phyloP scores from a whole-genome alignment of 164 flowering plant genomes.

The Cinnamomum micranthum region DNA sequence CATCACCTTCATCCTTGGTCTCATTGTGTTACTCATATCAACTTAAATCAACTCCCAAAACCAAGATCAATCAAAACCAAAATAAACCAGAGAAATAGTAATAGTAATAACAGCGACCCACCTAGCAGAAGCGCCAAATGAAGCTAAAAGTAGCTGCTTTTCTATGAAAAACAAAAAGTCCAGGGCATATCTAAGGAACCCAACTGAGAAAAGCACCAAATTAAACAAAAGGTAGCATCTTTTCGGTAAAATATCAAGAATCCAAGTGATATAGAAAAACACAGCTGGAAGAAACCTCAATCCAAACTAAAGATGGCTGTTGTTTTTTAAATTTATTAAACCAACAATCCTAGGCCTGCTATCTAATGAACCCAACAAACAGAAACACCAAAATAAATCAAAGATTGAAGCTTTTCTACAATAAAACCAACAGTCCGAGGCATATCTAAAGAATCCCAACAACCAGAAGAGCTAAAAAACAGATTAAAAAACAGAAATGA shows the following conservation, averaged over 20 bases:
- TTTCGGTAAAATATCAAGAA: too few relatives aligned
- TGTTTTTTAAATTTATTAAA: background rate
- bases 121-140: too few relatives aligned
- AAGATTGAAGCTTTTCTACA: too few relatives aligned
- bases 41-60: background rate
- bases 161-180: too few relatives aligned
- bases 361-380: background rate
- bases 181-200: too few relatives aligned
- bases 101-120: too few relatives aligned
- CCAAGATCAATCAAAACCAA: background rate
- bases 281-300: too few relatives aligned
- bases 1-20: constrained; percentile 41
- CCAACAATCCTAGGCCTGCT: background rate
- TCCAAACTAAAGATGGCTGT: too few relatives aligned
- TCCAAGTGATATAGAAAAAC: too few relatives aligned
- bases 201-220: too few relatives aligned
- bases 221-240: too few relatives aligned
- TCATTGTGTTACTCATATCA: constrained; percentile 59
- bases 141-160: too few relatives aligned
- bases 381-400: background rate
- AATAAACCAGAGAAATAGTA: background rate
- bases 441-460: background rate
- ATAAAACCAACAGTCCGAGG: background rate
- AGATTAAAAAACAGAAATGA: constrained; percentile 4
- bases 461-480: background rate